Evolutionary conservation across 1,284 basidiomycete genomes (phyloP).

Genomic region (Fomitopsis betulina): DNA sequence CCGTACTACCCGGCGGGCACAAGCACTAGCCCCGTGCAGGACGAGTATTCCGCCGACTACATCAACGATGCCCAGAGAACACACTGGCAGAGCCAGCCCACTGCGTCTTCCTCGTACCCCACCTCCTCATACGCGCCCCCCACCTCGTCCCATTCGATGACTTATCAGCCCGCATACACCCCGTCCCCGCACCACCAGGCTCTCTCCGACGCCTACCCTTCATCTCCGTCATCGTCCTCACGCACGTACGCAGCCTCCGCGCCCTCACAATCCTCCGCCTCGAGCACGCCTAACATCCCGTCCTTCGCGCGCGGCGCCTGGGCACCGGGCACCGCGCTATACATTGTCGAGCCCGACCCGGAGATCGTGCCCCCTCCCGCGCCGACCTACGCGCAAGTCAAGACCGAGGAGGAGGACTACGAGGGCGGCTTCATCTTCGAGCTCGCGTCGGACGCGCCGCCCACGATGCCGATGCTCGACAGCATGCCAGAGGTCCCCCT

Average conservation of each 20-base stretch:
- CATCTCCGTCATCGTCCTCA: constrained; percentile 3
- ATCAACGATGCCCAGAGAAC: neutral
- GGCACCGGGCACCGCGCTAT: constrained; percentile 8
- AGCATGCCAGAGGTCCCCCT: constrained; percentile 60
- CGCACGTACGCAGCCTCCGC: constrained; percentile 5
- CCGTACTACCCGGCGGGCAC: neutral
- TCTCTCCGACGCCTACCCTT: neutral
- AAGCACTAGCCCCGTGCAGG: neutral
- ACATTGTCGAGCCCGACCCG: constrained; percentile 6
- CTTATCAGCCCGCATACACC: constrained; percentile 2
- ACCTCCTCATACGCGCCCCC: neutral
- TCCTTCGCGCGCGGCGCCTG: constrained; percentile 14
- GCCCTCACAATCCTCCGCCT: constrained; percentile 1
- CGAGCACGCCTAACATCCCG: constrained; percentile 11
- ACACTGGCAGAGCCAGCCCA: neutral
- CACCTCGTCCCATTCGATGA: constrained; percentile 2
- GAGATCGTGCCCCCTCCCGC: too few species aligned
- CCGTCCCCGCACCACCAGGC: neutral
- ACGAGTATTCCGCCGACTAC: neutral
- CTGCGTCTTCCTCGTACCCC: neutral
- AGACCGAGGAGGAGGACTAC: constrained; percentile 17
- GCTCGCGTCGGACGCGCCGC: constrained; percentile 19
- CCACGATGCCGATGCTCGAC: constrained; percentile 11
- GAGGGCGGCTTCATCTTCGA: constrained; percentile 30
- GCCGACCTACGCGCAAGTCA: constrained; percentile 7